Conservation (phyloP, 2,329 filamentous ascomycete species). For the Paecilomyces sp. region DNA sequence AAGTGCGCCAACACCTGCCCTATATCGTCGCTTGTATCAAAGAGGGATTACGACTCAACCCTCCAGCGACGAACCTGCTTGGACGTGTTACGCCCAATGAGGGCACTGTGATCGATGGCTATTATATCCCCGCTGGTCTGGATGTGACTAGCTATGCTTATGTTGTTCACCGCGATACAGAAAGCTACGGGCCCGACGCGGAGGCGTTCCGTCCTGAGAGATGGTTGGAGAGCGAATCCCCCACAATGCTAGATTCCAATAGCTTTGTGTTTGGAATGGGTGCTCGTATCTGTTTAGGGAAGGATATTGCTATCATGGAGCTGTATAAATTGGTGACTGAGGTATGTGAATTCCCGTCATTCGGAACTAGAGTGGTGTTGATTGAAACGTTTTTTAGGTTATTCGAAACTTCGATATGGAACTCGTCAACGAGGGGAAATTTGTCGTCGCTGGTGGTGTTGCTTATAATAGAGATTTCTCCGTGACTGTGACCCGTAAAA, state of each 20-base stretch:
- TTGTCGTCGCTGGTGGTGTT: background rate
- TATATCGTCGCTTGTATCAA: slow-evolving; percentile 29
- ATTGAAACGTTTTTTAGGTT: background rate
- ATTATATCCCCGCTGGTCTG: slow-evolving; percentile 17
- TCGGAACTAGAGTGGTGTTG: background rate
- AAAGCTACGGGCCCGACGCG: slow-evolving; percentile 38
- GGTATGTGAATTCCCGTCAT: slow-evolving; percentile 3
- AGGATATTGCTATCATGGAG: slow-evolving; percentile 17
- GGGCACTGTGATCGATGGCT: slow-evolving; percentile 22
- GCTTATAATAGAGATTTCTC: background rate
- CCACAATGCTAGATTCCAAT: slow-evolving; percentile 6
- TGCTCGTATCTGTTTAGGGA: slow-evolving; percentile 14
- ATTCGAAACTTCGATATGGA: background rate
- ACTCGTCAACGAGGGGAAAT: background rate
- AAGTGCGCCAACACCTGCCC: slow-evolving; percentile 19
- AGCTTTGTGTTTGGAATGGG: slow-evolving; percentile 15
- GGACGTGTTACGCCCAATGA: slow-evolving; percentile 19
- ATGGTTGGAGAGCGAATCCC: slow-evolving; percentile 33
- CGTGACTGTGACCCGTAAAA: background rate
- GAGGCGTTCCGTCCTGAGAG: slow-evolving; percentile 40
- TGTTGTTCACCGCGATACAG: slow-evolving; percentile 33
- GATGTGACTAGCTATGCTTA: slow-evolving; percentile 8
- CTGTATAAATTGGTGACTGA: slow-evolving; percentile 14
- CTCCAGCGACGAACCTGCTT: slow-evolving; percentile 19
- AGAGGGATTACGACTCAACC: slow-evolving; percentile 23